Evolutionary conservation across 2,329 filamentous ascomycete genomes (phyloP), one percentile per base, ranked within the genome.

Genomic region (Amylocarpus encephaloides): DNA sequence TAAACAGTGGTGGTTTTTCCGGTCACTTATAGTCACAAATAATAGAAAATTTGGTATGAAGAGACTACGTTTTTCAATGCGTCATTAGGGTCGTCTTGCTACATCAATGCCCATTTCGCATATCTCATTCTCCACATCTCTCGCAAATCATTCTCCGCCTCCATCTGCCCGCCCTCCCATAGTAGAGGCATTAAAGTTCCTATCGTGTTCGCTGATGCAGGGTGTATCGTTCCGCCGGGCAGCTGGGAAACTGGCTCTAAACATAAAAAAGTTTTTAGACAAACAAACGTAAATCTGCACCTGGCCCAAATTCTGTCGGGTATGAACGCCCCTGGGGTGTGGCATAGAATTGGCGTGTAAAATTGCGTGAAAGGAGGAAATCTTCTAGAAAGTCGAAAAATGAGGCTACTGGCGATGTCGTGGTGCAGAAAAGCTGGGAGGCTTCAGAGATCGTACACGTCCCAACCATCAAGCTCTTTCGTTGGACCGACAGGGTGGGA

Each of bases 391-490:
- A 26, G 47, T 32, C 29, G 49, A 35, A 40, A 39, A 53, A 50
- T 43, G 29, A 33, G 26, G 35, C 45, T 40, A 32, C 22, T 26
- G 22, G 7, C 11, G 36, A 33, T 32, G 18, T 40, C 18, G 32
- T 40, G 16, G 39, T 32, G 26, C 29, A 16, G 38, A 48, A 33
- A 42, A 15, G 36, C 26, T 29, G 41, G 43, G 19, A 19, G 34
- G 38, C n/a, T 40, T 43, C 62, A 83, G 50, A 85, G 67, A 62
- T 78, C 80, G 63, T 86, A 85, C 62, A 82, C 73, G 59, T 78
- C 78, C 82, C 82, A 86, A 53, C 81, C 81, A 67, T 85, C 81
- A 52, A 78, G 66, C 55, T 67, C 65, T 48, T 69, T 66, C 43
- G 49, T 50, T 38, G 50, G 48, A 39, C 52, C 46, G 15, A 49